These are phyloP conservation scores for Wallacemonas sp. DNA, from an alignment of 208 protist species.

Conservation along the genomic window DNA sequence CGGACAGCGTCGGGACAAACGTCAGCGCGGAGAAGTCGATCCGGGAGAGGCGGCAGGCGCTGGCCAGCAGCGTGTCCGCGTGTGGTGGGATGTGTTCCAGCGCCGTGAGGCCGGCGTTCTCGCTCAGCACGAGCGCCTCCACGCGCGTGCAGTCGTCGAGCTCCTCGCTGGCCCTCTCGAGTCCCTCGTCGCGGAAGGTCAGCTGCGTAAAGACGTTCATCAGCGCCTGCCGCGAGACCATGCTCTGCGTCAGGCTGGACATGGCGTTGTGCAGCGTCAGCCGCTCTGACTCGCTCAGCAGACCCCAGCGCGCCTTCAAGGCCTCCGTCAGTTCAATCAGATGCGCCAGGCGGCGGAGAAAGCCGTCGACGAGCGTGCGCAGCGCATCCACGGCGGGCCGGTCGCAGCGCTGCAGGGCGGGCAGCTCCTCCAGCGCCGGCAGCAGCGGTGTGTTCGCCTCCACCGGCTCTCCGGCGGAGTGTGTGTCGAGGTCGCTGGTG, in stretches of 20 bases:
- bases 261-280: constrained; percentile 49
- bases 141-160: constrained; percentile 48
- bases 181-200: constrained; percentile 42
- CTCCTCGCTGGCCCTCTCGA: constrained; percentile 38
- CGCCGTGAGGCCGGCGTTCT: constrained; percentile 48
- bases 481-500: not conserved
- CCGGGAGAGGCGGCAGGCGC: constrained; percentile 43
- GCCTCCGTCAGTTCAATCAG: constrained; percentile 33
- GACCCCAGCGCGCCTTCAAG: constrained; percentile 49
- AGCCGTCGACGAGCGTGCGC: constrained; percentile 34
- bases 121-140: constrained; percentile 52
- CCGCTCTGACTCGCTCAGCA: constrained; percentile 40
- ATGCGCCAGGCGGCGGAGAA: constrained; percentile 28
- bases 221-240: constrained; percentile 40
- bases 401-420: constrained; percentile 36
- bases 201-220: constrained; percentile 54
- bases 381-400: constrained; percentile 31
- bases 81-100: constrained; percentile 57
- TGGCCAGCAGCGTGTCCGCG: constrained; percentile 49
- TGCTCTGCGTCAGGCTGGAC: constrained; percentile 31
- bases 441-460: constrained; percentile 21
- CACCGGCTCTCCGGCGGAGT: constrained; percentile 6
- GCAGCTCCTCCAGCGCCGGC: constrained; percentile 44
- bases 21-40: constrained; percentile 21
- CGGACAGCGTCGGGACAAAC: constrained; percentile 30